A percentile compares a stretch with the other conserved stretches of the same genome.
These are phyloP conservation scores for Metarhizium humberi DNA, from an alignment of 2,329 filamentous ascomycete species.

Conservation along the genomic window DNA sequence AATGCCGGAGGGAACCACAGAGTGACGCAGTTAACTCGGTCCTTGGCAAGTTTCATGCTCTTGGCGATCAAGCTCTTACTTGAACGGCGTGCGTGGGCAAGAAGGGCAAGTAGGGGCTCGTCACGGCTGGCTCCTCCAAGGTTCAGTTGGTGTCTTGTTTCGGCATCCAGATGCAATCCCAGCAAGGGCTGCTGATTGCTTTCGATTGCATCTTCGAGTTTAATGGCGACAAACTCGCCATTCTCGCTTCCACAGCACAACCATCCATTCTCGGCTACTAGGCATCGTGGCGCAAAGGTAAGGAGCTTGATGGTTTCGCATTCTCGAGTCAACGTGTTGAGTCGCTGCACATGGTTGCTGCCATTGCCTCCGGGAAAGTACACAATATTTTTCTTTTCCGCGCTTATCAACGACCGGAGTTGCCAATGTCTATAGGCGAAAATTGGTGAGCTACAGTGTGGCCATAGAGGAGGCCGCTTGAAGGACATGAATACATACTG, in stretches of 20 bases:
- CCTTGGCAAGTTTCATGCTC: slow-evolving; percentile 45
- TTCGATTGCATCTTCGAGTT: slow-evolving; percentile 37
- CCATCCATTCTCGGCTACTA: slow-evolving; percentile 80
- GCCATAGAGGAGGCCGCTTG: not conserved
- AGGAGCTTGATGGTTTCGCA: slow-evolving; percentile 65
- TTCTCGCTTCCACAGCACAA: slow-evolving; percentile 83
- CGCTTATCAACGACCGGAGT: slow-evolving; percentile 82
- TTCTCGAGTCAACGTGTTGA: slow-evolving; percentile 60
- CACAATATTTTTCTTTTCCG: slow-evolving; percentile 63
- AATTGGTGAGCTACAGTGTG: not conserved
- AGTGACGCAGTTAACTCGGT: slow-evolving; percentile 59
- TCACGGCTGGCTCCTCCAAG: slow-evolving; percentile 23
- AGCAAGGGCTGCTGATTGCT: slow-evolving; percentile 15
- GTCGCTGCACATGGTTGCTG: slow-evolving; percentile 53
- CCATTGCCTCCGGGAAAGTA: slow-evolving; percentile 77
- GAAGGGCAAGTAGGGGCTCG: slow-evolving; percentile 23
- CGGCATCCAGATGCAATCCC: slow-evolving; percentile 12
- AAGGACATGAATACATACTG: slow-evolving; percentile 37
- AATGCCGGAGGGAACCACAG: slow-evolving; percentile 46
- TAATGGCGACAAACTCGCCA: slow-evolving; percentile 79
- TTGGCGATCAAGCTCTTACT: slow-evolving; percentile 39
- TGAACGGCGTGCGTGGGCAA: slow-evolving; percentile 28
- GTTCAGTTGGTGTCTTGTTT: slow-evolving; percentile 18
- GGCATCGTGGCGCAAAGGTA: slow-evolving; percentile 69
- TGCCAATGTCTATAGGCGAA: slow-evolving; percentile 61